A percentile compares a stretch with the other conserved stretches of the same genome.
These are phyloP conservation scores for Epichloe elymi DNA, from an alignment of 2,329 filamentous ascomycete genomes.

Conservation along the genomic window DNA sequence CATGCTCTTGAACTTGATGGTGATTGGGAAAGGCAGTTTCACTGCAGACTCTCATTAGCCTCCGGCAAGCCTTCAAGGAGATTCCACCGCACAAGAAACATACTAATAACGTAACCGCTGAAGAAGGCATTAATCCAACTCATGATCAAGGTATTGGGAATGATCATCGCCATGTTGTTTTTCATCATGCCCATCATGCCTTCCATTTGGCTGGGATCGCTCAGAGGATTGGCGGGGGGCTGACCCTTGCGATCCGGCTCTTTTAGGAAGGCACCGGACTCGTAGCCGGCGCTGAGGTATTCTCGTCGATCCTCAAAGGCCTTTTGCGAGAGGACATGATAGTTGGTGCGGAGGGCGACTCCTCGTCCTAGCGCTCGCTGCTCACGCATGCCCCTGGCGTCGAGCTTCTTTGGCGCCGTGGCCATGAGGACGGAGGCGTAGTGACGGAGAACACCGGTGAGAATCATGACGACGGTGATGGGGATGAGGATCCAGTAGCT, in stretches of 20 bases:
- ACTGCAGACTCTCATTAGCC: slow-evolving; percentile 35
- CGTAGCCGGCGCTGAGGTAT: slow-evolving; percentile 66
- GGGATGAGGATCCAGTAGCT: slow-evolving; percentile 99
- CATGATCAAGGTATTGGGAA: slow-evolving; percentile 98
- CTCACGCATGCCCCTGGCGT: slow-evolving; percentile 66
- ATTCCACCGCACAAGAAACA: slow-evolving; percentile 5
- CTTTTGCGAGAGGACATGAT: slow-evolving; percentile 61
- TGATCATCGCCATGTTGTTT: slow-evolving; percentile 99
- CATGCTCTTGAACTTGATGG: slow-evolving; percentile 99
- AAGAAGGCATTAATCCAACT: slow-evolving; percentile 99
- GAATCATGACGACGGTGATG: slow-evolving; percentile 94
- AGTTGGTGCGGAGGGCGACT: slow-evolving; percentile 72
- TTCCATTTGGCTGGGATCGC: slow-evolving; percentile 92
- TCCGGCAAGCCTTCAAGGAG: neutral
- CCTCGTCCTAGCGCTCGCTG: slow-evolving; percentile 75
- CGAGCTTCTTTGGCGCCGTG: slow-evolving; percentile 68
- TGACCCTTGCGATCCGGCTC: slow-evolving; percentile 77
- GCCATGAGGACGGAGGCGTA: slow-evolving; percentile 91
- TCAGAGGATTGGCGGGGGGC: slow-evolving; percentile 89
- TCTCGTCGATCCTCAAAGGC: slow-evolving; percentile 74
- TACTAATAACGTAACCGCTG: slow-evolving; percentile 93
- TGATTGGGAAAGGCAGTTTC: slow-evolving; percentile 94
- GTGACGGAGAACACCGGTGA: slow-evolving; percentile 91
- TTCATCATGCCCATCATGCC: slow-evolving; percentile 99
- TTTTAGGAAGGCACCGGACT: slow-evolving; percentile 79